Conservation (phyloP, 78 protist species). For the Chrysochromulina parva region DNA sequence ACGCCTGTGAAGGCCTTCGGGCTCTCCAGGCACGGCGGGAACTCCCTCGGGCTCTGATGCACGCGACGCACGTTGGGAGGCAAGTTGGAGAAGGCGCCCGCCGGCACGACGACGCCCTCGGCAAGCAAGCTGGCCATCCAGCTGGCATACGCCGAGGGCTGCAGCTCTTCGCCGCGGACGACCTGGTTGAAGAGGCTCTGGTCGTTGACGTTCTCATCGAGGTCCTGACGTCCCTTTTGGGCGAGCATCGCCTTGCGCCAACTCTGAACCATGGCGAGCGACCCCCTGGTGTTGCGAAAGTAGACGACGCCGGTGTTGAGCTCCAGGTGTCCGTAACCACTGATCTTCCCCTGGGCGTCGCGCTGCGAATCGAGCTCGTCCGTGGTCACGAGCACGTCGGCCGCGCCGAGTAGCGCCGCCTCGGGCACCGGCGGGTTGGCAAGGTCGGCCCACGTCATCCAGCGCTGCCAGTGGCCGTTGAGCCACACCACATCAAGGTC, state of each 20-base stretch:
- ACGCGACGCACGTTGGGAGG: too few species aligned
- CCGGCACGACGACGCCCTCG: too few species aligned
- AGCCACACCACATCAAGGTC: constrained; percentile 20
- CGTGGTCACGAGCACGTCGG: background rate
- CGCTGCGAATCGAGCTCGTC: background rate
- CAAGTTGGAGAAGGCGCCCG: too few species aligned
- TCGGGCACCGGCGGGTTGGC: background rate
- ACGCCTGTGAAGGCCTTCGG: too few species aligned
- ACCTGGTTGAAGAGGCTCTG: constrained; percentile 1
- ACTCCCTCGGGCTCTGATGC: too few species aligned
- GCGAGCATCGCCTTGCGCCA: background rate
- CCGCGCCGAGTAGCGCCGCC: background rate
- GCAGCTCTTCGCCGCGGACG: background rate
- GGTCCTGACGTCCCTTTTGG: background rate
- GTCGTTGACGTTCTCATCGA: constrained; percentile 9
- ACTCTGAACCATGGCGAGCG: background rate
- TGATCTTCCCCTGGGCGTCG: background rate
- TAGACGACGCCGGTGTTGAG: constrained; percentile 6
- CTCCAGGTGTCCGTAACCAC: background rate
- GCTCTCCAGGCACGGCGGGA: too few species aligned
- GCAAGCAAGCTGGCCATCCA: too few species aligned
- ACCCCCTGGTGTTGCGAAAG: background rate
- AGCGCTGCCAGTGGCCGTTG: constrained; percentile 3
- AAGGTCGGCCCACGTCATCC: background rate
- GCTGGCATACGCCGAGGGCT: too few species aligned